Evolutionary conservation across 345 rosid species (phyloP), one percentile per base, ranked within the genome.

Genomic region (Moricandia moricandioides): DNA sequence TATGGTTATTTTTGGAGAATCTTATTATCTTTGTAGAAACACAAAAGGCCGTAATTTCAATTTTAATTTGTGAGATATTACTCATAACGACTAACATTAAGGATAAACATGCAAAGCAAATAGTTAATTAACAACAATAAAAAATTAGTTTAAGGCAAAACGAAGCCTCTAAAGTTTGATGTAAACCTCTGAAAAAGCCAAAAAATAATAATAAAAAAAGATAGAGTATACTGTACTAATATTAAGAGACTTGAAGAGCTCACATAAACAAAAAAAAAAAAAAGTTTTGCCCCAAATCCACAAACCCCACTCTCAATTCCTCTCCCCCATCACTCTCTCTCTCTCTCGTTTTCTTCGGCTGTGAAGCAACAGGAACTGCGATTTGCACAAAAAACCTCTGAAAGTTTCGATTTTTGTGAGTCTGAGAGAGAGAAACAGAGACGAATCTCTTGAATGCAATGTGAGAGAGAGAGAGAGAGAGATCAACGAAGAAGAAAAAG

Each of bases 401-500:
- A 58, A 58, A 63, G 4, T 21, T 63, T 14, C 11, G 10, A 12
- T 65, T 75, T 17, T 31, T 60, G 29, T 40, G 3, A 18, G 24
- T 60, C 47, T 40, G 6, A 45, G 51, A 45, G 51, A 49, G 49
- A 43, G 51, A 70, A 30, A 71, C 54, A 67, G 2, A 31, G 13
- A 30, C n/a, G 33, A 76, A 52, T 31, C 60, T 70, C 57, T 68
- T 66, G 62, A 77, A 77, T 73, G 84, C 87, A 86, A 89, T 86
- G 90, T 85, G 85, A 82, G 82, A 35, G 35, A 33, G 35, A 33
- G 35, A 39, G 47, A 43, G 52, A 40, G 47, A 40, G 51, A 70
- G 78, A 68, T 56, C 79, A 40, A 63, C 51, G 59, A 75, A 29
- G 75, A 33, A 26, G 56, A 35, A 61, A 34, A 37, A 33, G 71